These are phyloP conservation scores for Begonia peltatifolia DNA, from an alignment of 306 rosid genomes.

Conservation along the genomic window DNA sequence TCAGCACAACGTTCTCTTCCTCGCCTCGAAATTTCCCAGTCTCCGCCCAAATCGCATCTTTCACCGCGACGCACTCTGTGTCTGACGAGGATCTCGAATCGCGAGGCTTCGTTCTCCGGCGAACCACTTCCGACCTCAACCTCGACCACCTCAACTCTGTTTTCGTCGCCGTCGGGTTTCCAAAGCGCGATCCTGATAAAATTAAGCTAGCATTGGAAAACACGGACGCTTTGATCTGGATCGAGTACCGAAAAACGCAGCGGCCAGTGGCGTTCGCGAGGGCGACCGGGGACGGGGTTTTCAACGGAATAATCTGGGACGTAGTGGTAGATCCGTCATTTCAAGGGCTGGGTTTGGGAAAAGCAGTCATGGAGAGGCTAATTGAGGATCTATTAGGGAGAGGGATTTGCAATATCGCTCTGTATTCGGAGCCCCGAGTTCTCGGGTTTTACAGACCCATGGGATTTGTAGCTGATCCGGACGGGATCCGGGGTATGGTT, in stretches of 20 bases:
- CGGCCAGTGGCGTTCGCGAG: conserved; percentile 74
- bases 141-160: conserved; percentile 58
- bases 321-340: conserved; percentile 88
- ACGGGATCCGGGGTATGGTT: conserved; percentile 79
- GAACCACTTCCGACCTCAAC: conserved; percentile 38
- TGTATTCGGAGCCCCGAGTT: conserved; percentile 77
- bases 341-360: conserved; percentile 79
- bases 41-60: conserved; percentile 16
- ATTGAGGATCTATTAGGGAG: conserved; percentile 24
- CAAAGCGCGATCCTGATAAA: conserved; percentile 52
- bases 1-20: not conserved
- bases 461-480: conserved; percentile 81
- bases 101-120: conserved; percentile 60
- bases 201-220: conserved; percentile 59
- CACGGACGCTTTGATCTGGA: conserved; percentile 62
- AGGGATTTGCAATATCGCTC: conserved; percentile 57
- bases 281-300: conserved; percentile 89
- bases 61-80: conserved; percentile 17
- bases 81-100: conserved; percentile 48
- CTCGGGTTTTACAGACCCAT: conserved; percentile 74
- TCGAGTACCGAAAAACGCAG: conserved; percentile 41
- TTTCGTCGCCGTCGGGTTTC: conserved; percentile 84
- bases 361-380: conserved; percentile 71
- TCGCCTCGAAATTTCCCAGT: conserved; percentile 11
- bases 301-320: conserved; percentile 90